Percentiles rank a stretch among this genome's conserved stretches.
Conservation (phyloP, 2,329 filamentous ascomycete genomes). For the Curvularia sp. region DNA sequence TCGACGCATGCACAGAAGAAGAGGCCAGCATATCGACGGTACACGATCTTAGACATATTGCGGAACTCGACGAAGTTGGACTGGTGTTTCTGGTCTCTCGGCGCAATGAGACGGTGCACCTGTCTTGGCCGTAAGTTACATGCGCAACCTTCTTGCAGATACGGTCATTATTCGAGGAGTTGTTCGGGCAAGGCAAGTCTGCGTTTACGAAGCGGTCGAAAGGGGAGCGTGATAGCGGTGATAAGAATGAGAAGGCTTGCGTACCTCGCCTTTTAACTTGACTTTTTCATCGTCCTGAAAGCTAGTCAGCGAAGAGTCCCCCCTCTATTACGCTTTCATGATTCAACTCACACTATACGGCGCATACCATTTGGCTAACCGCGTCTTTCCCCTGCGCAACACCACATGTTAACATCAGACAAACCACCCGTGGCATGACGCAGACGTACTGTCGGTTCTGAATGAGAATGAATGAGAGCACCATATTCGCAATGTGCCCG, state of each 20-base stretch:
- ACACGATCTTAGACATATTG: slow-evolving; percentile 89
- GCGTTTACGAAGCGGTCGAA: not conserved
- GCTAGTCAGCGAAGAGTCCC: slow-evolving; percentile 23
- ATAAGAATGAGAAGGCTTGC: slow-evolving; percentile 30
- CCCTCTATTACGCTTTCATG: not conserved
- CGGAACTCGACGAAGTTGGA: slow-evolving; percentile 98
- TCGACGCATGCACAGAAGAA: slow-evolving; percentile 99
- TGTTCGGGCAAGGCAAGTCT: not conserved
- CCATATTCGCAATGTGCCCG: slow-evolving; percentile 49
- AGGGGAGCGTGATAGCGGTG: not conserved
- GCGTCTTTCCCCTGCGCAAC: slow-evolving; percentile 84
- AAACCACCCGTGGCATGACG: not conserved
- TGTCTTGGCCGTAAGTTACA: slow-evolving; percentile 44
- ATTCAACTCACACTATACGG: slow-evolving; percentile 75
- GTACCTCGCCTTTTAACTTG: slow-evolving; percentile 95
- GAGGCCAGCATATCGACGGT: slow-evolving; percentile 93
- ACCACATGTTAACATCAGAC: not conserved
- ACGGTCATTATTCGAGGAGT: not conserved
- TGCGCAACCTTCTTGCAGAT: not conserved
- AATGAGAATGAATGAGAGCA: slow-evolving; percentile 88
- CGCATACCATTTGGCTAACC: slow-evolving; percentile 98
- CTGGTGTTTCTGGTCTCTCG: slow-evolving; percentile 98
- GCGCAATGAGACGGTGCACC: slow-evolving; percentile 96
- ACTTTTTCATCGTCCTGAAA: slow-evolving; percentile 92
- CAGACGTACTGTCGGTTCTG: slow-evolving; percentile 79